Base-by-base conservation (phyloP, 2,329 filamentous ascomycete genomes). In the Mycocentrospora acerina region DNA sequence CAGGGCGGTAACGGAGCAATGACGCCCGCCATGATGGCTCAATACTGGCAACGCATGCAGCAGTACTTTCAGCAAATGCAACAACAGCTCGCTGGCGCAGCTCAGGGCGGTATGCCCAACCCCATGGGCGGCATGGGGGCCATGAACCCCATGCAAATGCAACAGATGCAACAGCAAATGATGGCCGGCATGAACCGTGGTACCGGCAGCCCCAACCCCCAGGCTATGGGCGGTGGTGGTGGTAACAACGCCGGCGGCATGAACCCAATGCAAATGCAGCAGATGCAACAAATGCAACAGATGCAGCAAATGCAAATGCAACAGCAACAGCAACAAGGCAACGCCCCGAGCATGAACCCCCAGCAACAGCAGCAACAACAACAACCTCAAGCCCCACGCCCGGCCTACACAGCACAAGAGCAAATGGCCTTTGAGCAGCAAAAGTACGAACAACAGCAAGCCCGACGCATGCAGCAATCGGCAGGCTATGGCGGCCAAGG, bases 31-130 rank as follows among this genome's bases (percentile, higher is more conserved):
- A 85, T 95, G 75, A 96, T 97, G 90, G 93, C 93, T 2, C 90
- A 96, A 67, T 96, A 97, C 71, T 95, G 93, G 82, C 89, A 95
- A 67, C 83, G 90, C 32, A 97, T 98, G 91, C 93, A 98, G 69
- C 88, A 95, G 66, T 95, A 95, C 70, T 94, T 96, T 68, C 78
- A 85, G 40, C 84, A 95, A 79, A 93, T 95, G 88, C 90, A 95
- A 69, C 88, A 91, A 59, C 86, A 93, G 64, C 88, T 94, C 80
- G 85, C 84, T 32, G 48, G 64, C 55, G 67, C 69, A 35, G 19
- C 19, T 22, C 19, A 22, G 9, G 53, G 67, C 57, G 66, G 59
- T 25, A 63, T 62, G 59, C 40, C 51, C 6, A 64, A 56, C 46
- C 67, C 55, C n/a, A 74, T 75, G 72, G 71, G 43, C 17, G 51